Conservation (phyloP, 768 basidiomycete species). For the Boletus fagicola region DNA sequence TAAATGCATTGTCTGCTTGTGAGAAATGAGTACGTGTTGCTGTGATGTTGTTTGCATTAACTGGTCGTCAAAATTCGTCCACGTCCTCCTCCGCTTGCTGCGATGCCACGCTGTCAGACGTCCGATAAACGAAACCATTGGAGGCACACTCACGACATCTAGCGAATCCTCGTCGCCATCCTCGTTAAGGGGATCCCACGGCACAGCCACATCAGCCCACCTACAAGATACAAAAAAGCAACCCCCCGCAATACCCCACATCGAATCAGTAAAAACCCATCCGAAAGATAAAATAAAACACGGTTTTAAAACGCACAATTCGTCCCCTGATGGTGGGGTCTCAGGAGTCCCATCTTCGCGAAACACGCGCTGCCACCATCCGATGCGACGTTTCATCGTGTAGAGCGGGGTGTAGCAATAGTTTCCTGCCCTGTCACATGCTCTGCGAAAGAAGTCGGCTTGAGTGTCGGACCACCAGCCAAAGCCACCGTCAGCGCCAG, state of each 20-base stretch:
- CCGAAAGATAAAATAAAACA: no score
- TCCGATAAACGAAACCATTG: no score
- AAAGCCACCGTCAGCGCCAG: slow-evolving; percentile 11
- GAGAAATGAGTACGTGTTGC: neutral
- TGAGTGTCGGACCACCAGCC: slow-evolving; percentile 25
- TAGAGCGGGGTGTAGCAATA: slow-evolving; percentile 32
- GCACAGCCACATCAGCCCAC: slow-evolving; percentile 19
- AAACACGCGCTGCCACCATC: neutral
- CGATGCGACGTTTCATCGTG: slow-evolving; percentile 17
- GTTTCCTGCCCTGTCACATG: slow-evolving; percentile 16
- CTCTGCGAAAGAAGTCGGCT: slow-evolving; percentile 24
- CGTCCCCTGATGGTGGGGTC: slow-evolving; percentile 2
- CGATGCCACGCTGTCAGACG: neutral
- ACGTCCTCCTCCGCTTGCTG: neutral
- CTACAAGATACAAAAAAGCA: slow-evolving; percentile 7
- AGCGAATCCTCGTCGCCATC: slow-evolving; percentile 25
- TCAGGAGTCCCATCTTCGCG: neutral
- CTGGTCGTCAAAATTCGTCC: neutral
- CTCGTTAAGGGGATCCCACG: slow-evolving; percentile 28
- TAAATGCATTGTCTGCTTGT: neutral
- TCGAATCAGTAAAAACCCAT: neutral
- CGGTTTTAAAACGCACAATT: slow-evolving; percentile 13
- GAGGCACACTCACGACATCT: slow-evolving; percentile 7
- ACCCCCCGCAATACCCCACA: no score
- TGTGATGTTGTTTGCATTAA: neutral